Evolutionary conservation across 805 yeast genomes (phyloP), one percentile per base, ranked within the genome.

Genomic region (Wickerhamomyces rabaulensis): DNA sequence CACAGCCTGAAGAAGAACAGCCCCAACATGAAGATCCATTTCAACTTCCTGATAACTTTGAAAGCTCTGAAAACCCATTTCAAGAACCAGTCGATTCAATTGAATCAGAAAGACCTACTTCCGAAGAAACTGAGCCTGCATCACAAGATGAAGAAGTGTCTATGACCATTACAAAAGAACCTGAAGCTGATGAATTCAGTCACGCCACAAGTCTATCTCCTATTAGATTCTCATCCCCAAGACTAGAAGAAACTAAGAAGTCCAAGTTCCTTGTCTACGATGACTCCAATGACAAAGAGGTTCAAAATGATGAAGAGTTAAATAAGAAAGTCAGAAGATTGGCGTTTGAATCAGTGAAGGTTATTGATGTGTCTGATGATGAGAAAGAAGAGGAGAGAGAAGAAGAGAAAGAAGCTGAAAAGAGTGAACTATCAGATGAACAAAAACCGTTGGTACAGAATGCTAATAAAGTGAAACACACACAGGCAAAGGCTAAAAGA

Each of bases 401-500:
- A 9, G 40, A 13, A 31, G 26, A 42, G 38, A 35, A 35, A 17
- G 7, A 41, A 39, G 31, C 20, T 6, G 29, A 23, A 39, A 38
- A 10, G 35, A 13, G 22, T 20, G 52, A 55, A 47, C 45, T 55
- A 38, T 15, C 58, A 7, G 58, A 55, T 35, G 48, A 52, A 40
- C 52, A 59, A 45, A 45, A 50, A 35, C 56, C 62, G 4, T 48
- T 58, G 43, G 46, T 44, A 19, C 55, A 51, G n/a, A 51, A 57
- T 43, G 27, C 47, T 6, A 45, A 44, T n/a, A 57, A 56, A 51
- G 50, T 54, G 25, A 56, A 54, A 39, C 64, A 52, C 48, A 57
- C 57, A n/a, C 63, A 63, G 31, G 60, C 65, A 16, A 64, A 64
- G 38, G 56, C 53, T 19, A 53, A 54, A 23, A 64, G 60, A 45